phyloP scores from a whole-genome alignment of 2,329 filamentous ascomycete genomes.

The Fusarium paranaense region DNA sequence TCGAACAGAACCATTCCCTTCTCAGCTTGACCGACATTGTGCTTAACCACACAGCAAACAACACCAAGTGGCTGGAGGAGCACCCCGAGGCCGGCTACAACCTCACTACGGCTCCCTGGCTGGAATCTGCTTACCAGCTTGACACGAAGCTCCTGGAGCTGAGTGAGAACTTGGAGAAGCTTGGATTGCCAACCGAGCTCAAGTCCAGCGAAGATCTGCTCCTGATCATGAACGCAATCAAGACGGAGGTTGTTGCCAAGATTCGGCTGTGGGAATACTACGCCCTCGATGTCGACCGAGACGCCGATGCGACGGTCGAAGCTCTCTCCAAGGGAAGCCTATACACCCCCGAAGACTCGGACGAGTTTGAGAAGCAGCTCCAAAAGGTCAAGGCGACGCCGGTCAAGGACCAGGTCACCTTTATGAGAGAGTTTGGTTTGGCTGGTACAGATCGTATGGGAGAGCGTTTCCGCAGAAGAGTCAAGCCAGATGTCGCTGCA shows the following conservation, averaged over 20 bases:
- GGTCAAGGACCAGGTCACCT: slow-evolving; percentile 67
- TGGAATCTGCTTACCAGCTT: slow-evolving; percentile 72
- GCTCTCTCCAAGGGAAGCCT: slow-evolving; percentile 76
- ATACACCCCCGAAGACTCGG: slow-evolving; percentile 61
- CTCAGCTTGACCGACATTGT: slow-evolving; percentile 95
- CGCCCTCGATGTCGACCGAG: slow-evolving; percentile 80
- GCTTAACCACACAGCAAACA: slow-evolving; percentile 97
- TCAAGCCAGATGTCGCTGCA: slow-evolving; percentile 78
- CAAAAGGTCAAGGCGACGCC: slow-evolving; percentile 60
- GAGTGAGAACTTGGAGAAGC: slow-evolving; percentile 75
- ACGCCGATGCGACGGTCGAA: slow-evolving; percentile 75
- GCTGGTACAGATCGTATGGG: slow-evolving; percentile 79
- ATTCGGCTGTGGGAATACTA: slow-evolving; percentile 96
- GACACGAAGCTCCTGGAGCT: slow-evolving; percentile 77
- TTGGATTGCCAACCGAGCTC: slow-evolving; percentile 82
- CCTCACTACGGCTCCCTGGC: slow-evolving; percentile 85
- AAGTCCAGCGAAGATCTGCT: slow-evolving; percentile 78
- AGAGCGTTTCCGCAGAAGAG: slow-evolving; percentile 78
- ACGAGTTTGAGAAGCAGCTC: slow-evolving; percentile 50
- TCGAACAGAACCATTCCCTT: slow-evolving; percentile 87
- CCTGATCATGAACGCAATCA: slow-evolving; percentile 85
- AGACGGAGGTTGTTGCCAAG: slow-evolving; percentile 80
- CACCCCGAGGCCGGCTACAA: slow-evolving; percentile 98
- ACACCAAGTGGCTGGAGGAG: slow-evolving; percentile 92
- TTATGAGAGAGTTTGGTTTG: slow-evolving; percentile 77